Percentiles rank a stretch among this genome's conserved stretches.
Conservation (phyloP, 805 yeast genomes). For the Metschnikowia shivogae region DNA sequence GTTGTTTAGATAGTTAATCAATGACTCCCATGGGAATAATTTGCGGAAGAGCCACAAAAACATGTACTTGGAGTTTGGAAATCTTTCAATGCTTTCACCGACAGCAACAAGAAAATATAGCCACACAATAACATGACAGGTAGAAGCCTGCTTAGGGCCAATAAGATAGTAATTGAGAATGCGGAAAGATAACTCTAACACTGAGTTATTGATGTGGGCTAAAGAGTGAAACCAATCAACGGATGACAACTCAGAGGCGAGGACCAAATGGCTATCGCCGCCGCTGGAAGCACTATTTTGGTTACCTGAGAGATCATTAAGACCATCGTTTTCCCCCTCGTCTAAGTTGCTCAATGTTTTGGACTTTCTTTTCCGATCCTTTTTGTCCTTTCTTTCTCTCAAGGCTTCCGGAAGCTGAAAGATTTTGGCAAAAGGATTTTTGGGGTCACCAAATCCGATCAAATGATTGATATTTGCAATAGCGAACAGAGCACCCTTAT, state of each 20-base stretch:
- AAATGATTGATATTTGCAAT: conserved; percentile 70
- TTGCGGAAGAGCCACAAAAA: conserved; percentile 49
- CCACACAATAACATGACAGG: conserved; percentile 77
- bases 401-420: conserved; percentile 70
- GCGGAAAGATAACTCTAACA: conserved; percentile 63
- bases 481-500: conserved; percentile 72
- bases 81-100: conserved; percentile 48
- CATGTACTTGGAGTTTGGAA: conserved; percentile 45
- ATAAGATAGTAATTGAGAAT: conserved; percentile 61
- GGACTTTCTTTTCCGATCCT: conserved; percentile 56
- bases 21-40: conserved; percentile 64
- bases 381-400: conserved; percentile 66
- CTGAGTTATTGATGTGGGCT: conserved; percentile 55
- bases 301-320: conserved; percentile 6
- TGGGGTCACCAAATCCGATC: conserved; percentile 72
- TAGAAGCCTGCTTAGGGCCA: conserved; percentile 68
- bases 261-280: conserved; percentile 27
- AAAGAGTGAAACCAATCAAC: conserved; percentile 57
- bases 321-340: conserved; percentile 15
- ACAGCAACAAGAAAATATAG: conserved; percentile 64
- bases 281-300: conserved; percentile 16
- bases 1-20: conserved; percentile 61
- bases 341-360: conserved; percentile 15
- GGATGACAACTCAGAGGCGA: conserved; percentile 32
- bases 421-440: conserved; percentile 70